These are phyloP conservation scores for Botryosphaeria agaves DNA, from an alignment of 2,329 filamentous ascomycete species.

Conservation along the genomic window DNA sequence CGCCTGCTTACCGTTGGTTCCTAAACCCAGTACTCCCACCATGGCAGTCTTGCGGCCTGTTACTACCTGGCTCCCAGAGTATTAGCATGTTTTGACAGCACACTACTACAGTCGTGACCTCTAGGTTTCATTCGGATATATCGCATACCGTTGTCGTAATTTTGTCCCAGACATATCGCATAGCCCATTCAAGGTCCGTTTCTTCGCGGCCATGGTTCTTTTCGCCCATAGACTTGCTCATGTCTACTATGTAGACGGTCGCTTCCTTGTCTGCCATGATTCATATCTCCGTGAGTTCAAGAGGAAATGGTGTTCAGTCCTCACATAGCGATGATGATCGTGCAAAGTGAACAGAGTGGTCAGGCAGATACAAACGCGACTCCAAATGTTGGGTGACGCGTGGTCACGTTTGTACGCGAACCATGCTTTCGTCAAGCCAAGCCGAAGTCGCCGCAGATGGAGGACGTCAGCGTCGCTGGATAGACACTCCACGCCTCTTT, in stretches of 20 bases:
- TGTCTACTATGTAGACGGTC: constrained; percentile 78
- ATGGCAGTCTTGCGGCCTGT: constrained; percentile 58
- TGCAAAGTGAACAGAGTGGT: no score
- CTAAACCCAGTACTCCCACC: constrained; percentile 65
- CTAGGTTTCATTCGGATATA: no score
- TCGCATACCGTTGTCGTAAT: constrained; percentile 52
- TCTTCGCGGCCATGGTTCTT: constrained; percentile 52
- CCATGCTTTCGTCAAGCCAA: no score
- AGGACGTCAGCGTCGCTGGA: no score
- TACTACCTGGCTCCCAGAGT: constrained; percentile 25
- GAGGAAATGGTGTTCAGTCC: no score
- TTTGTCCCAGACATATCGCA: constrained; percentile 92
- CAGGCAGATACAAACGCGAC: no score
- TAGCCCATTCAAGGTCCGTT: constrained; percentile 73
- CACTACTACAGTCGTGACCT: no score
- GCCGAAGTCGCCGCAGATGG: no score
- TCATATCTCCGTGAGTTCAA: not conserved
- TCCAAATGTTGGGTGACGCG: no score
- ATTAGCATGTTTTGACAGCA: not conserved
- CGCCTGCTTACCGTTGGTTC: constrained; percentile 43
- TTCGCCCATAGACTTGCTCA: constrained; percentile 70
- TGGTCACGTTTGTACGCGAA: no score
- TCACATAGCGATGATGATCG: no score
- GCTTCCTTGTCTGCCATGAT: constrained; percentile 85
- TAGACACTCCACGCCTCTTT: no score